A percentile compares a stretch with the other conserved stretches of the same genome.
Evolutionary conservation across 2,329 filamentous ascomycete species (phyloP).

Genomic region (Parascedosporium putredinis): DNA sequence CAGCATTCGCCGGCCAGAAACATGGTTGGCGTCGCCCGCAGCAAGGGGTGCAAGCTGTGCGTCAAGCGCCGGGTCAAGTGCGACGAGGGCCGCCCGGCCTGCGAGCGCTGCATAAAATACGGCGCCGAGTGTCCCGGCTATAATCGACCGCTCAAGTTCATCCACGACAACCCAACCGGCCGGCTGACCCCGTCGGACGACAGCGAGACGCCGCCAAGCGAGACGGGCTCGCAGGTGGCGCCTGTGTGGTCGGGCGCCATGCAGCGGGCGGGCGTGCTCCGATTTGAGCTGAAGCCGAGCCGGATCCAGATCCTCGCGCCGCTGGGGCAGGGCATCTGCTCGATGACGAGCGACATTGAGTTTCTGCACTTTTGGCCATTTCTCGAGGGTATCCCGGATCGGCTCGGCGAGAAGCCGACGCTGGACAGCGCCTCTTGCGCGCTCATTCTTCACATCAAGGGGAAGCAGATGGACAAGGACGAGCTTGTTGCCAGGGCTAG

Average conservation of each 20-base stretch:
- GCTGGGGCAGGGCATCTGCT: conserved; percentile 3
- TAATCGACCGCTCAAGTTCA: conserved; percentile 26
- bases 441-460: conserved; percentile 26
- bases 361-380: conserved; percentile 14
- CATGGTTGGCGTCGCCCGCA: conserved; percentile 15
- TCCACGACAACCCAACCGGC: conserved; percentile 28
- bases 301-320: conserved; percentile 4
- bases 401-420: conserved; percentile 23
- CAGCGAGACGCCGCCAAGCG: too few relatives aligned
- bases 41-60: conserved; percentile 25
- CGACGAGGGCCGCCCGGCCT: conserved; percentile 31
- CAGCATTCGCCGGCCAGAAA: not conserved
- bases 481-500: conserved; percentile 24
- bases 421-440: conserved; percentile 28
- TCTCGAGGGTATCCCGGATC: conserved; percentile 16
- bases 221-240: too few relatives aligned
- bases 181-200: too few relatives aligned
- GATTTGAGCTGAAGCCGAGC: not conserved
- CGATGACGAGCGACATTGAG: conserved; percentile 2
- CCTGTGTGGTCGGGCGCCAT: too few relatives aligned
- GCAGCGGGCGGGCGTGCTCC: not conserved
- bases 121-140: conserved; percentile 29
- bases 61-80: conserved; percentile 32
- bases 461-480: conserved; percentile 22
- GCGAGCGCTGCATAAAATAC: conserved; percentile 28